Conservation (phyloP, 2,329 filamentous ascomycete species). For the Penicillium brevicompactum region DNA sequence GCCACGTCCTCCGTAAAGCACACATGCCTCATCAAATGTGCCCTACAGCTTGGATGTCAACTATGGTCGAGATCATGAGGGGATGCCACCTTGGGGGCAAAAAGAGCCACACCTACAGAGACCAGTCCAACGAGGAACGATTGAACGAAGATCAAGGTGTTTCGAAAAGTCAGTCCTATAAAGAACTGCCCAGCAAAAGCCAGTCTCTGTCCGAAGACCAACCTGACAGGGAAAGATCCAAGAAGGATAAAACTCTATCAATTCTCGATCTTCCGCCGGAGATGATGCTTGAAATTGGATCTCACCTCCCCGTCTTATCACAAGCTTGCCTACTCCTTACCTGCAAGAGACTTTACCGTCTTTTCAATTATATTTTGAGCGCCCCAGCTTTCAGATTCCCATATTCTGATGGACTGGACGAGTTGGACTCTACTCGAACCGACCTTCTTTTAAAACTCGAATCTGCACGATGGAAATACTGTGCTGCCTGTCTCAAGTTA, state of each 20-base stretch:
- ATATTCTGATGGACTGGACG: neutral
- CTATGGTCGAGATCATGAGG: no score
- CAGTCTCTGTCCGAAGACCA: neutral
- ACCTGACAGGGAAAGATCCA: neutral
- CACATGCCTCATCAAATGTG: no score
- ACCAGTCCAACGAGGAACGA: no score
- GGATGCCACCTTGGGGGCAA: no score
- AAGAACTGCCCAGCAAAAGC: neutral
- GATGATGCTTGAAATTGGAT: neutral
- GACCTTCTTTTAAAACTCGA: neutral
- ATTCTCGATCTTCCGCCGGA: neutral
- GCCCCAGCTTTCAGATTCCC: neutral
- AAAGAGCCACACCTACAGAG: no score
- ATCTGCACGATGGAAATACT: neutral
- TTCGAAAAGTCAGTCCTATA: no score
- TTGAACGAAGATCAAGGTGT: no score
- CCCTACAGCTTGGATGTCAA: no score
- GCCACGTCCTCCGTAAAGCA: no score
- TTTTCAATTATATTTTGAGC: neutral
- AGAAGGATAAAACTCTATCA: neutral
- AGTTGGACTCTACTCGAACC: neutral
- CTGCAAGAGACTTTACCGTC: neutral
- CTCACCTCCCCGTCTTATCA: neutral
- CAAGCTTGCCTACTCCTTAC: neutral
- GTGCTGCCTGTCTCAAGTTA: neutral